Conservation (phyloP, 2,329 filamentous ascomycete genomes). For the Tothia fuscella region DNA sequence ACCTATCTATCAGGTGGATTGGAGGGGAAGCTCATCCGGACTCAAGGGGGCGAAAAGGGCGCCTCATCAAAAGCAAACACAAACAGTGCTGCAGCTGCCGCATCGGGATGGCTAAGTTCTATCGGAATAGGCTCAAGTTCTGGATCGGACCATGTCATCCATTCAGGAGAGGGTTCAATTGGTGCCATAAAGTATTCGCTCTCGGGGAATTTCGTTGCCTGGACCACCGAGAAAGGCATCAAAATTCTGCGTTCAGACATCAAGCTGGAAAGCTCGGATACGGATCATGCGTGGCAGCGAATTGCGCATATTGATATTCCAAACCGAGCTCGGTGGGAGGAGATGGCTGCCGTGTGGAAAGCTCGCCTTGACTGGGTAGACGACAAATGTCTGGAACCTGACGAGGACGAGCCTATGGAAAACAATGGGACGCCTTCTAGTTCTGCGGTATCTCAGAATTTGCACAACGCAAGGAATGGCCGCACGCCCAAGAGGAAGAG, state of each 20-base stretch:
- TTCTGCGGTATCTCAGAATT: slow-evolving; percentile 26
- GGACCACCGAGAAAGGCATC: slow-evolving; percentile 94
- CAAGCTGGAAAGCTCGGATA: slow-evolving; percentile 62
- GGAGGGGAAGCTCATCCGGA: slow-evolving; percentile 78
- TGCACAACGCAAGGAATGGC: slow-evolving; percentile 22
- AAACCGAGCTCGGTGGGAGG: slow-evolving; percentile 78
- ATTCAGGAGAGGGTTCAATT: slow-evolving; percentile 85
- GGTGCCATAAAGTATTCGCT: slow-evolving; percentile 90
- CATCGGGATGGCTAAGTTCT: slow-evolving; percentile 81
- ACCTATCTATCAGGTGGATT: slow-evolving; percentile 85
- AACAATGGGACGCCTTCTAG: slow-evolving; percentile 34
- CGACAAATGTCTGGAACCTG: slow-evolving; percentile 62
- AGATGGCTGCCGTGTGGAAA: slow-evolving; percentile 95
- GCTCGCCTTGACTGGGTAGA: slow-evolving; percentile 88
- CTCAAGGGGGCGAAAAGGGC: slow-evolving; percentile 66
- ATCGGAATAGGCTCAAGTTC: slow-evolving; percentile 69
- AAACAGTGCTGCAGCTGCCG: slow-evolving; percentile 69
- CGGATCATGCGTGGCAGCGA: slow-evolving; percentile 83
- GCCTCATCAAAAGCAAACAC: slow-evolving; percentile 77
- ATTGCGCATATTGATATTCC: slow-evolving; percentile 88
- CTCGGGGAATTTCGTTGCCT: slow-evolving; percentile 82
- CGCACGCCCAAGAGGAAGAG: slow-evolving; percentile 24
- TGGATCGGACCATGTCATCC: slow-evolving; percentile 75
- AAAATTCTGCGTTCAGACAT: slow-evolving; percentile 93
- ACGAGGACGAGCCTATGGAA: slow-evolving; percentile 41